A percentile compares a stretch with the other conserved stretches of the same genome.
phyloP scores from a whole-genome alignment of 225 moss, liverwort and hornwort genomes.

The Lunularia cruciata region DNA sequence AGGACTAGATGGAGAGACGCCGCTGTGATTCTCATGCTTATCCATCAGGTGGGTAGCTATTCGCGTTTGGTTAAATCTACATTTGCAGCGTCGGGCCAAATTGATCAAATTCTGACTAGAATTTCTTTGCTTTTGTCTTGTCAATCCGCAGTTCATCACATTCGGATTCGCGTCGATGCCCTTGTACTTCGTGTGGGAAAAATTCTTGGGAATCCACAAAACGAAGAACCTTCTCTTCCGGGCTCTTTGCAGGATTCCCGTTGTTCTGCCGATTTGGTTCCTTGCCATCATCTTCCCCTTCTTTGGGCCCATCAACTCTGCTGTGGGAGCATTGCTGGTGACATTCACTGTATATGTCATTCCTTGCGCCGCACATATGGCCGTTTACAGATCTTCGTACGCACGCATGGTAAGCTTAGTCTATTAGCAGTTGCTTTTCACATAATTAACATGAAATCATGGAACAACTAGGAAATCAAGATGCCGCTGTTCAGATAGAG shows the following conservation, averaged over 20 bases:
- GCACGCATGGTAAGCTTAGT: slow-evolving; percentile 24
- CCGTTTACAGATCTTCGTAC: slow-evolving; percentile 22
- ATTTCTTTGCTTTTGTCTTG: no score
- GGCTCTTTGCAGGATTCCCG: slow-evolving; percentile 25
- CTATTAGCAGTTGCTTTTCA: no score
- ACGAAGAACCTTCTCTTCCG: slow-evolving; percentile 25
- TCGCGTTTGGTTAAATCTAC: not conserved
- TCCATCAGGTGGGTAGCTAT: slow-evolving; percentile 63
- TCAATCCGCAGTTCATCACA: slow-evolving; percentile 25
- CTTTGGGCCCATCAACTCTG: slow-evolving; percentile 31
- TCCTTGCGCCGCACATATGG: slow-evolving; percentile 26
- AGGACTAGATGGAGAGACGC: slow-evolving; percentile 70
- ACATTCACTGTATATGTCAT: slow-evolving; percentile 31
- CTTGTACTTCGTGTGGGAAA: slow-evolving; percentile 31
- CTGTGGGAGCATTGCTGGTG: slow-evolving; percentile 28
- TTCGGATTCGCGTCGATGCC: slow-evolving; percentile 30
- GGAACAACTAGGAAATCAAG: no score
- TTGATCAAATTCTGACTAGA: not conserved
- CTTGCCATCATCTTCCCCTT: slow-evolving; percentile 32
- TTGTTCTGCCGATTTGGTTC: slow-evolving; percentile 28
- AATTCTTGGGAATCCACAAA: slow-evolving; percentile 28
- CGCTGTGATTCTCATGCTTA: slow-evolving; percentile 97
- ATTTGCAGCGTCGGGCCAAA: not conserved
- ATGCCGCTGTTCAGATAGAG: no score
- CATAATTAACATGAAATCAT: not conserved